Evolutionary conservation across 345 rosid species (phyloP).

Genomic region (Populus deltoides): DNA sequence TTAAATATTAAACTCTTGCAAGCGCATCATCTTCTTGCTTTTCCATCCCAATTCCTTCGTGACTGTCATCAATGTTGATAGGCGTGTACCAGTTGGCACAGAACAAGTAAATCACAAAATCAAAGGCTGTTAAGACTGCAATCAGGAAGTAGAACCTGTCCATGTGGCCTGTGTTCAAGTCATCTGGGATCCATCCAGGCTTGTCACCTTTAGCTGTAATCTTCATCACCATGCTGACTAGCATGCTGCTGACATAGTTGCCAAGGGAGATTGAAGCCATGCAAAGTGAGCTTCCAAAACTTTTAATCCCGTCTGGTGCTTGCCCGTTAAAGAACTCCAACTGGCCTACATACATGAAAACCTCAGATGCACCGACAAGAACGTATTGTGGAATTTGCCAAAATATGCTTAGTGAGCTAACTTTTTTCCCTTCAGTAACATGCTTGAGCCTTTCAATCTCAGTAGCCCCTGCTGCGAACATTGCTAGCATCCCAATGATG

Average conservation of each 20-base stretch:
- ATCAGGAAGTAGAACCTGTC: conserved; percentile 73
- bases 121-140: conserved; percentile 58
- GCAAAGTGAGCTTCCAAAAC: conserved; percentile 89
- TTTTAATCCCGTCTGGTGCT: conserved; percentile 85
- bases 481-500: conserved; percentile 67
- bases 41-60: background rate
- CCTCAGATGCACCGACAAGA: conserved; percentile 78
- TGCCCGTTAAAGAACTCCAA: conserved; percentile 86
- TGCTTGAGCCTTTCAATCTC: conserved; percentile 56
- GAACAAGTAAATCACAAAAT: conserved; percentile 53
- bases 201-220: conserved; percentile 48
- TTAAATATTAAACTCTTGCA: background rate
- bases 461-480: conserved; percentile 75
- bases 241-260: conserved; percentile 72
- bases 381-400: conserved; percentile 93
- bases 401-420: conserved; percentile 61
- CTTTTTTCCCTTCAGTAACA: conserved; percentile 42
- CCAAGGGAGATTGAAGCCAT: conserved; percentile 98
- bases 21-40: background rate
- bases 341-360: conserved; percentile 92
- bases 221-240: conserved; percentile 63
- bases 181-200: conserved; percentile 78
- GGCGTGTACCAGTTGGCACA: conserved; percentile 76
- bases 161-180: conserved; percentile 69
- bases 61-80: conserved; percentile 47